Evolutionary conservation across 2,329 filamentous ascomycete species (phyloP), one percentile per base, ranked within the genome.

Genomic region (Stachybotrys chartarum): DNA sequence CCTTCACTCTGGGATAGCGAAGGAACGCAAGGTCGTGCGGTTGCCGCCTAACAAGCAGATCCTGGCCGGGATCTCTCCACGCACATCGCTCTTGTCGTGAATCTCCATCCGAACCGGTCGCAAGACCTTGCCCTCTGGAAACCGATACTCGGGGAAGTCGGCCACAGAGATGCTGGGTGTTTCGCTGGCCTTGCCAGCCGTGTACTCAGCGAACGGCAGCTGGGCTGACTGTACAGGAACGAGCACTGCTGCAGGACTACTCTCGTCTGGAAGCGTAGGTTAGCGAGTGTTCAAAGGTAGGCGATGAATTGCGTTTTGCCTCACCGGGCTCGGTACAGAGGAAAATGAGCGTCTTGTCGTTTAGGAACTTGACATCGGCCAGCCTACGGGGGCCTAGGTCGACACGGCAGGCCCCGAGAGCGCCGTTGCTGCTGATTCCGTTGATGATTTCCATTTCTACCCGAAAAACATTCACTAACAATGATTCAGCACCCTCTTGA

Each of bases 281-380:
- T 30, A 45, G 10, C 49, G 46, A 24, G 24, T 24, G 24, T 24
- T 24, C 3, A 24, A 24, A 4, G 45, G n/a, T 8, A 10, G 35
- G 14, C 35, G 10, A 14, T 11, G 8, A 18, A 52, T n/a, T 35
- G 24, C 10, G 6, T 8, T 7, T 56, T 5, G 18, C 58, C 61
- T 47, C 63, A 76, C 78, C 73, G 62, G 64, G 30, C 53, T 60
- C 48, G 66, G 64, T 70, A 79, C 81, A 70, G 2, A 91, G 76
- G 1, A 89, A 61, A 54, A 91, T 75, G 1, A 91, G 66, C 0
- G 73, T 76, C 12, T 77, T 69, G 55, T 87, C 82, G 61, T 87
- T 78, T 48, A 89, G 77, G 63, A 91, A 90, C 64, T 86, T 85
- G 14, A 87, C 68, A 65, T 91, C 86, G 18, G 83, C 68, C 16